Conservation (phyloP, 345 rosid species). For the Draba incana region DNA sequence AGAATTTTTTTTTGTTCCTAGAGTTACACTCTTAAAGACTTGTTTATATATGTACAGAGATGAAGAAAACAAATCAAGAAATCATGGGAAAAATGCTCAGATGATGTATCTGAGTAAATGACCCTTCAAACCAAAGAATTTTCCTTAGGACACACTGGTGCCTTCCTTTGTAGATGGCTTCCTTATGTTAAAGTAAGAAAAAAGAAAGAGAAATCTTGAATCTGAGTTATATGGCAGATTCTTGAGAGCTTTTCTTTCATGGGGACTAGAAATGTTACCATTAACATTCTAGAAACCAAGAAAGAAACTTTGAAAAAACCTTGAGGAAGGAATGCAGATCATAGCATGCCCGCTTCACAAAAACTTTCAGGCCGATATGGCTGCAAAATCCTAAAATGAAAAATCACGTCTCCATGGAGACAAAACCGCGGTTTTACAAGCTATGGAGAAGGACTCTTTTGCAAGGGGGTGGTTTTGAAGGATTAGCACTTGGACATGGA, state of each 20-base stretch:
- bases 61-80: slow-evolving; percentile 43
- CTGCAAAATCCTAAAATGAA: slow-evolving; percentile 56
- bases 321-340: slow-evolving; percentile 63
- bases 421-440: slow-evolving; percentile 51
- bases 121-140: slow-evolving; percentile 42
- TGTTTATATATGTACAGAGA: slow-evolving; percentile 43
- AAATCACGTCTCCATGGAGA: slow-evolving; percentile 37
- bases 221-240: slow-evolving; percentile 46
- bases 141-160: slow-evolving; percentile 29
- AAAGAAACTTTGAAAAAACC: slow-evolving; percentile 14
- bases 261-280: slow-evolving; percentile 37
- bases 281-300: slow-evolving; percentile 41
- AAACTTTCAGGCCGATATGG: slow-evolving; percentile 78
- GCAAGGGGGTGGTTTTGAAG: slow-evolving; percentile 83
- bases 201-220: slow-evolving; percentile 25
- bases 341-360: slow-evolving; percentile 62
- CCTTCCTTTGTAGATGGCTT: slow-evolving; percentile 41
- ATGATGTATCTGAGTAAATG: slow-evolving; percentile 40
- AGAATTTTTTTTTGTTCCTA: slow-evolving; percentile 10
- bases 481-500: slow-evolving; percentile 59
- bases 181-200: slow-evolving; percentile 35
- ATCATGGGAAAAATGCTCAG: slow-evolving; percentile 33
- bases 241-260: slow-evolving; percentile 38
- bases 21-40: slow-evolving; percentile 35
- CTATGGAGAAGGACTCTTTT: slow-evolving; percentile 94